A percentile compares a stretch with the other conserved stretches of the same genome.
Conservation (phyloP, 2,329 filamentous ascomycete species). For the Nannizzia gypsea region DNA sequence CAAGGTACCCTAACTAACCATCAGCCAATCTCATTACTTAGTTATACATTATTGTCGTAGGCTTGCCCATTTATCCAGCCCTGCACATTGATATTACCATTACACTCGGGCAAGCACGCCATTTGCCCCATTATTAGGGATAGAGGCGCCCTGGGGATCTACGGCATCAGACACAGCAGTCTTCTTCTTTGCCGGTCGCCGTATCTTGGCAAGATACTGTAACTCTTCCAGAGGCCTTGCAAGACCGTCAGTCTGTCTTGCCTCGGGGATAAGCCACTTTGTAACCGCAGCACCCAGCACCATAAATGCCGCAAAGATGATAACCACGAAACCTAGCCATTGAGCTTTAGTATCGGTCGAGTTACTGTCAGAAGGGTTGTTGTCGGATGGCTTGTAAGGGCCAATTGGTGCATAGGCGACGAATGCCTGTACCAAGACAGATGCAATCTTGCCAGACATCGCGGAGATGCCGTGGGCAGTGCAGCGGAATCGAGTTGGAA, state of each 20-base stretch:
- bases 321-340: slow-evolving; percentile 12
- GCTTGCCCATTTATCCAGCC: neutral
- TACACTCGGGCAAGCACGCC: neutral
- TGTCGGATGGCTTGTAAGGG: neutral
- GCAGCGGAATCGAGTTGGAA: slow-evolving; percentile 46
- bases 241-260: slow-evolving; percentile 10
- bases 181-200: slow-evolving; percentile 5
- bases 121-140: neutral
- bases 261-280: slow-evolving; percentile 13
- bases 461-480: slow-evolving; percentile 49
- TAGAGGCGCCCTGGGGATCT: no score
- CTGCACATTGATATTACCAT: neutral
- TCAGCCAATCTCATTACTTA: neutral
- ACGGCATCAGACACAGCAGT: neutral
- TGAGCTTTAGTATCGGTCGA: neutral
- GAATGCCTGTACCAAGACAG: slow-evolving; percentile 29
- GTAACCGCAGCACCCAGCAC: slow-evolving; percentile 11
- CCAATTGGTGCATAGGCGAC: neutral
- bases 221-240: slow-evolving; percentile 14
- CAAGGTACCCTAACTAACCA: neutral
- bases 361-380: neutral
- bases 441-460: slow-evolving; percentile 45
- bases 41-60: neutral
- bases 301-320: slow-evolving; percentile 15
- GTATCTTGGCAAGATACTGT: slow-evolving; percentile 16